These are phyloP conservation scores for Pythium angustatum DNA, from an alignment of 352 stramenopile species.

Conservation along the genomic window DNA sequence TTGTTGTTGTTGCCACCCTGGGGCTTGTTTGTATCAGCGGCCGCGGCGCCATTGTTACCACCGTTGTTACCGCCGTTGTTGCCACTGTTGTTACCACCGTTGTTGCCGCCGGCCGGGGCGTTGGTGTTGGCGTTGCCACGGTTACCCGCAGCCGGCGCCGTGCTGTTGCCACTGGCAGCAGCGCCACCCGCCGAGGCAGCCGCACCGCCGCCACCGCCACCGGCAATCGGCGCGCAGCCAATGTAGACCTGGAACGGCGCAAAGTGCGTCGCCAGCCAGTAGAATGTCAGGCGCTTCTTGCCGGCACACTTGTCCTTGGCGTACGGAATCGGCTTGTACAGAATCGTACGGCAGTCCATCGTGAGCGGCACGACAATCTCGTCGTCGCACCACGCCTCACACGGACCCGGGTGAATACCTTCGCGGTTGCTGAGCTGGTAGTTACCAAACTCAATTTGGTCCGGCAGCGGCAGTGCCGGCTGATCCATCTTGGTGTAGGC, in stretches of 20 bases:
- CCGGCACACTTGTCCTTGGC: slow-evolving; percentile 36
- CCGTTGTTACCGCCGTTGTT: neutral
- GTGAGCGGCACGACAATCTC: slow-evolving; percentile 42
- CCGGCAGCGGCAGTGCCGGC: slow-evolving; percentile 4
- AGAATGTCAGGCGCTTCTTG: slow-evolving; percentile 47
- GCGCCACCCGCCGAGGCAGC: neutral
- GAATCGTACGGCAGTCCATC: slow-evolving; percentile 31
- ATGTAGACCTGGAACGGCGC: slow-evolving; percentile 54
- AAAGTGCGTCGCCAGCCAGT: slow-evolving; percentile 54
- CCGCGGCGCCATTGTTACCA: too few species aligned
- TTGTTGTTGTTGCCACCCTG: neutral
- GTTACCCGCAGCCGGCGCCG: neutral
- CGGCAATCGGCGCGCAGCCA: neutral
- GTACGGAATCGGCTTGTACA: slow-evolving; percentile 32
- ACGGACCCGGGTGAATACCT: slow-evolving; percentile 35
- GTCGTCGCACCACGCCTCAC: slow-evolving; percentile 49
- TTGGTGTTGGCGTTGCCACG: neutral
- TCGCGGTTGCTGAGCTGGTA: slow-evolving; percentile 2
- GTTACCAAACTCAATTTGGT: slow-evolving; percentile 18
- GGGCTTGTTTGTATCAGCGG: too few species aligned
- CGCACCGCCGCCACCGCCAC: neutral
- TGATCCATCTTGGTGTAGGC: slow-evolving; percentile 6
- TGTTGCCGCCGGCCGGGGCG: neutral
- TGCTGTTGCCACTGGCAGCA: neutral
- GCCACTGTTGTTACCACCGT: neutral